Percentiles rank a stretch among this genome's conserved stretches.
phyloP scores from a whole-genome alignment of 1,284 basidiomycete species.

The Coniferiporia weirii region DNA sequence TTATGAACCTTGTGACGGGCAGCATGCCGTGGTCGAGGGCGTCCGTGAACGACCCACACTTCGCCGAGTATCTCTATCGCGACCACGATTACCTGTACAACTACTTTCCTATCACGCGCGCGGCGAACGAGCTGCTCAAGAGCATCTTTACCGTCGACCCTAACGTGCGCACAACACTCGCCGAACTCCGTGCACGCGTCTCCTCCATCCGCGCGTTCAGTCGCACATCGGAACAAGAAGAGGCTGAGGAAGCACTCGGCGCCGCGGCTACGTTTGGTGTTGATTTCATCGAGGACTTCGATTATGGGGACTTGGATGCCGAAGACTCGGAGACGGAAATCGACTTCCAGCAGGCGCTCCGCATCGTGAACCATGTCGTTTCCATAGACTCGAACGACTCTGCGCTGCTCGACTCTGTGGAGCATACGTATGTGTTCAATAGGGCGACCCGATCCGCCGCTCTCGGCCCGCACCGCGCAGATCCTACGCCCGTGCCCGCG shows the following conservation, averaged over 20 bases:
- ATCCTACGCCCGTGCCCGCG: too few relatives aligned
- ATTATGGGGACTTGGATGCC: too few relatives aligned
- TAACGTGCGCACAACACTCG: conserved; percentile 62
- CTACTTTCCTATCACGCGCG: conserved; percentile 68
- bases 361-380: too few relatives aligned
- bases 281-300: too few relatives aligned
- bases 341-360: too few relatives aligned
- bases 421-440: too few relatives aligned
- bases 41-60: conserved; percentile 69
- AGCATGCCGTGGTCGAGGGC: conserved; percentile 98
- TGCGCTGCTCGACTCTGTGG: too few relatives aligned
- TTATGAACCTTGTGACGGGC: conserved; percentile 93
- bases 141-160: conserved; percentile 72
- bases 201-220: conserved; percentile 61
- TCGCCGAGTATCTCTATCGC: conserved; percentile 67
- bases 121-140: conserved; percentile 62
- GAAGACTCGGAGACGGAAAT: too few relatives aligned
- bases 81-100: conserved; percentile 62
- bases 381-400: too few relatives aligned
- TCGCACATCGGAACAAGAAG: background rate
- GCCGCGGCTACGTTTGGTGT: too few relatives aligned
- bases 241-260: background rate
- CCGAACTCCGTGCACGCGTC: conserved; percentile 68
- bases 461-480: too few relatives aligned
- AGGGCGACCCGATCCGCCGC: too few relatives aligned